Percentiles rank a stretch among this genome's conserved stretches.
Conservation (phyloP, 352 stramenopile species). For the Achlya hypogyna region DNA sequence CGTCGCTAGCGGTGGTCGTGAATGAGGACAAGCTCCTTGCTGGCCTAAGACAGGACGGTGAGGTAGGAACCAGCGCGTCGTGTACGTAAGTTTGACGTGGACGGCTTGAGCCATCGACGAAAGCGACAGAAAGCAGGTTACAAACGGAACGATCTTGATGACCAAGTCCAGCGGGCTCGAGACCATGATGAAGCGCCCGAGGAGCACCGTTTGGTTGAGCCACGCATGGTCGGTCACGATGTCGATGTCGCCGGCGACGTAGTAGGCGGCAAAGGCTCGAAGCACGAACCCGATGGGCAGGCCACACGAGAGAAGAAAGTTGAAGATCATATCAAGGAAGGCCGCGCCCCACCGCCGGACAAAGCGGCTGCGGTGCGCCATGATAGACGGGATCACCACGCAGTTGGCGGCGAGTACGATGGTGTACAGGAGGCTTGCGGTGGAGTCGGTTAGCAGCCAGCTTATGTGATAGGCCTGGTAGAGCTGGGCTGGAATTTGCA, state of each 20-base stretch:
- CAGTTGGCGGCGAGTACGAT: not conserved
- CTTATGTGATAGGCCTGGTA: constrained; percentile 7
- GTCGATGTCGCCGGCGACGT: not conserved
- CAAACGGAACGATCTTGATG: not conserved
- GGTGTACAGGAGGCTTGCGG: not conserved
- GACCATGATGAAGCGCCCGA: constrained; percentile 1
- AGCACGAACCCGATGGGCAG: not conserved
- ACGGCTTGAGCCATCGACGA: not conserved
- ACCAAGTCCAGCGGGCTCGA: not conserved
- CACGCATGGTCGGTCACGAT: constrained; percentile 1
- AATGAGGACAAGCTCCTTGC: not conserved
- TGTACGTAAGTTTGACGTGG: not conserved
- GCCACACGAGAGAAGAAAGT: not conserved
- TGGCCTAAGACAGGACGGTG: not conserved
- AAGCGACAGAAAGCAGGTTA: constrained; percentile 8
- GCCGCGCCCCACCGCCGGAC: not conserved
- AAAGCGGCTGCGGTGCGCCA: not conserved
- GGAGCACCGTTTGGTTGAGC: constrained; percentile 14
- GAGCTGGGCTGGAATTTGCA: constrained; percentile 2
- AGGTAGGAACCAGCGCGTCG: not conserved
- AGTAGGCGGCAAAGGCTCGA: not conserved
- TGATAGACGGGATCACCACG: not conserved
- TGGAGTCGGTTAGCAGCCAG: not conserved
- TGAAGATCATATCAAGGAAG: not conserved
- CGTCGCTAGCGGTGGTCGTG: not conserved